phyloP scores from a whole-genome alignment of 495 filamentous ascomycete genomes.

The Penicillium argentinense region DNA sequence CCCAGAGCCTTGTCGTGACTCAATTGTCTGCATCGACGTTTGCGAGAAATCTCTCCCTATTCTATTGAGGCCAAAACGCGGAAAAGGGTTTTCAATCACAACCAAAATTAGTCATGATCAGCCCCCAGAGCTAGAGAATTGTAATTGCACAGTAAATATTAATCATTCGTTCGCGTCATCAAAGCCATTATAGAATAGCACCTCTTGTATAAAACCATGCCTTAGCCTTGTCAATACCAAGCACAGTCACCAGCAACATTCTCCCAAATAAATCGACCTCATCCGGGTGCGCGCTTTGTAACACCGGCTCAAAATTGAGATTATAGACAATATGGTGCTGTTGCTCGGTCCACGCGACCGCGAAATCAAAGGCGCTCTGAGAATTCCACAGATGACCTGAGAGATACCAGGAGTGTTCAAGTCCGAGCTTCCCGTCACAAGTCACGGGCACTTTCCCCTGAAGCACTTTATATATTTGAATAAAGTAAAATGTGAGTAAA shows the following conservation, averaged over 20 bases:
- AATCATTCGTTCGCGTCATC: too few species aligned
- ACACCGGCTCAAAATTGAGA: slow-evolving; percentile 32
- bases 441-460: slow-evolving; percentile 19
- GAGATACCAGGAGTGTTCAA: slow-evolving; percentile 42
- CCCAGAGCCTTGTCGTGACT: too few species aligned
- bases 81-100: too few species aligned
- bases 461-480: slow-evolving; percentile 36
- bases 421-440: slow-evolving; percentile 35
- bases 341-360: slow-evolving; percentile 45
- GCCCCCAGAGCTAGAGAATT: too few species aligned
- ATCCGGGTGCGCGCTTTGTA: slow-evolving; percentile 33
- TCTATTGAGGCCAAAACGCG: too few species aligned
- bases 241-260: slow-evolving; percentile 42
- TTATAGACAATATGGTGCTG: slow-evolving; percentile 44
- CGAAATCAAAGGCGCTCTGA: slow-evolving; percentile 42
- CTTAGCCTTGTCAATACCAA: slow-evolving; percentile 44
- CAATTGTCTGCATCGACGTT: too few species aligned
- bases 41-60: too few species aligned
- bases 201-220: slow-evolving; percentile 44
- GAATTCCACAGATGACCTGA: slow-evolving; percentile 52
- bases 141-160: too few species aligned
- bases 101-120: too few species aligned
- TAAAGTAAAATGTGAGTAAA: slow-evolving; percentile 40
- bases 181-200: slow-evolving; percentile 19
- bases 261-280: slow-evolving; percentile 51